Evolutionary conservation across 1,284 basidiomycete species (phyloP), one percentile per base, ranked within the genome.

Genomic region (Rugosomyces carneus): DNA sequence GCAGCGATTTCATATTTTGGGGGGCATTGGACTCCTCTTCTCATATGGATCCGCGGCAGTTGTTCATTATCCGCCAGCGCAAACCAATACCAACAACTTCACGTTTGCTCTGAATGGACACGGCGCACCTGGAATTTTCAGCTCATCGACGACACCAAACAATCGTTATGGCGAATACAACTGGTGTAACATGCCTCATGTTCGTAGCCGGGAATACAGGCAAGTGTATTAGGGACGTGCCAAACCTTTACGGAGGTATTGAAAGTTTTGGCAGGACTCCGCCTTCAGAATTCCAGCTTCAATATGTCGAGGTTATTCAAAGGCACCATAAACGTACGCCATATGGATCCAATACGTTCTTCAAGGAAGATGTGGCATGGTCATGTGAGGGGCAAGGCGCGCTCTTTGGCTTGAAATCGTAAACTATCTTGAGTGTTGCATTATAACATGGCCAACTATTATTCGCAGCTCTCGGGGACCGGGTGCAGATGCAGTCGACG

Each of bases 131-230:
- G 71, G 72, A 6, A 70, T 72, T 3, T 72, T 63, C 54, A 65
- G 61, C 47, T 69, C 66, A 0, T 71, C 71, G 0, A 51, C 39
- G 5, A 68, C 65, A 4, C 64, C 69, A 1, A 53, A 67, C 35
- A 42, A 58, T 2, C 46, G 53, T 3, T 74, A 74, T 60, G 72
- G 70, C 1, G 56, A 56, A 15, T 73, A 72, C 49, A 73, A 73
- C 48, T 72, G 70, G 71, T 73, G 72, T 43, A 73, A 73, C 48
- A 73, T 75, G 72, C 71, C 72, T 1, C 72, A 74, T 60, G 70
- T 70, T 1, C 60, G 70, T 45, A 42, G 46, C 24, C 57, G 49
- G 47, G 71, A 72, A 54, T 73, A 73, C n/a, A n/a, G n/a, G n/a
- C 58, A 64, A 62, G 72, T 72, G 38, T 26, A 60, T 37, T 39